A percentile compares a stretch with the other conserved stretches of the same genome.
phyloP scores from a whole-genome alignment of 768 basidiomycete genomes.

The Mycena venus region DNA sequence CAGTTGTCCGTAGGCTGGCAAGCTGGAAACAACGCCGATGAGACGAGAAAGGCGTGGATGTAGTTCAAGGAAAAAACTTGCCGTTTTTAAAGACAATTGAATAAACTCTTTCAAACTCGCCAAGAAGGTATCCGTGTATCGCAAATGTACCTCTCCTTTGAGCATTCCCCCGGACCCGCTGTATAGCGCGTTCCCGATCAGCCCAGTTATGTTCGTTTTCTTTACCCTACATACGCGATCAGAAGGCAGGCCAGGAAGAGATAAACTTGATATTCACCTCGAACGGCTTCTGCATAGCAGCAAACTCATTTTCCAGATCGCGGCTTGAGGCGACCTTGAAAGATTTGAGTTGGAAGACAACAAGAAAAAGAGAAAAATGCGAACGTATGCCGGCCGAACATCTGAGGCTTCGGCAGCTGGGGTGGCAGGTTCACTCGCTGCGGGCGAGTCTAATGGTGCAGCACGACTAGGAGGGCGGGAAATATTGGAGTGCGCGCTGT shows the following conservation, averaged over 20 bases:
- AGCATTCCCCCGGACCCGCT: constrained; percentile 91
- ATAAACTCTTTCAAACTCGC: constrained; percentile 83
- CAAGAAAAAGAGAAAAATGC: neutral
- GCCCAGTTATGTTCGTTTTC: constrained; percentile 98
- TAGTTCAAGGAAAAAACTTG: constrained; percentile 51
- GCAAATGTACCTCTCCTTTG: constrained; percentile 83
- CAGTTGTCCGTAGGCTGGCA: constrained; percentile 90
- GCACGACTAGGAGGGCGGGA: constrained; percentile 75
- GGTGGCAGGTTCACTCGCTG: constrained; percentile 48
- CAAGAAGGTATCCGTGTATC: constrained; percentile 83
- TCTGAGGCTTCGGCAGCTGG: constrained; percentile 59
- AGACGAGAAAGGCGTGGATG: neutral
- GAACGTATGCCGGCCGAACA: constrained; percentile 77
- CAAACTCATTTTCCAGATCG: constrained; percentile 91
- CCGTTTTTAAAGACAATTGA: constrained; percentile 88
- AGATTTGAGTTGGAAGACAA: neutral
- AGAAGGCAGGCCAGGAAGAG: neutral
- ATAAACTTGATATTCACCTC: constrained; percentile 64
- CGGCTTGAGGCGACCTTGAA: constrained; percentile 83
- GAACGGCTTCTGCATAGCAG: constrained; percentile 82
- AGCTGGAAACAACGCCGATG: constrained; percentile 62
- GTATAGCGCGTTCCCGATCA: constrained; percentile 80
- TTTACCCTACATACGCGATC: constrained; percentile 73
- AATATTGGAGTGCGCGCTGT: constrained; percentile 57
- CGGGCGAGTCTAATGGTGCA: constrained; percentile 61